These are phyloP conservation scores for Lyophyllum atratum DNA, from an alignment of 768 basidiomycete species.

Conservation along the genomic window DNA sequence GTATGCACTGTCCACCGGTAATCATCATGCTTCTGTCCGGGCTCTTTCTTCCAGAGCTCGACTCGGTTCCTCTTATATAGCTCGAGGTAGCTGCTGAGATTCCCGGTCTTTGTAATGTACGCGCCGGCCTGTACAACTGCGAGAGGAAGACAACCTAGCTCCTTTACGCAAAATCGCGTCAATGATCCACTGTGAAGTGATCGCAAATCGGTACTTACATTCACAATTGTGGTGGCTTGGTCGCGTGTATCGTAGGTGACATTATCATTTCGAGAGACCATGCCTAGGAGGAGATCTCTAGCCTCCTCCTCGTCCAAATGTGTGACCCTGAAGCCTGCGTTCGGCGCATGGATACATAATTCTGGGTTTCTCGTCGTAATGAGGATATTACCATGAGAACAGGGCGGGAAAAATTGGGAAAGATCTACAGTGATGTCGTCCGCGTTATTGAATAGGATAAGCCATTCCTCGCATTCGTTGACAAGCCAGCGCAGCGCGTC, in stretches of 20 bases:
- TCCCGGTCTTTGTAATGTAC: background rate
- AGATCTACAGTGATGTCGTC: background rate
- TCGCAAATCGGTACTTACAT: background rate
- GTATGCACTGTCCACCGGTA: background rate
- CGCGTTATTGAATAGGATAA: slow-evolving; percentile 4
- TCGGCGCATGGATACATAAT: background rate
- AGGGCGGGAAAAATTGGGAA: background rate
- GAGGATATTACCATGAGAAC: slow-evolving; percentile 8
- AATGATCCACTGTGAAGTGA: background rate
- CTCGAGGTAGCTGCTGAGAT: background rate
- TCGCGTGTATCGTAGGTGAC: too few species aligned
- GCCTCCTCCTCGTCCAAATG: background rate
- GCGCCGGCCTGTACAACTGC: slow-evolving; percentile 6
- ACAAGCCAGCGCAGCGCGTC: background rate
- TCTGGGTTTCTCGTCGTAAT: slow-evolving; percentile 2
- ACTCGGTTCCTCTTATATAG: background rate
- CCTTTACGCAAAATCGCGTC: background rate
- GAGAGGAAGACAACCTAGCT: background rate
- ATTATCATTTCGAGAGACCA: too few species aligned
- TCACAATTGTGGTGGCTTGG: too few species aligned
- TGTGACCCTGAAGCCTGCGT: background rate
- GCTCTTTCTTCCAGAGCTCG: background rate
- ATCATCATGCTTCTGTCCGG: background rate
- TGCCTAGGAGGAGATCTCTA: background rate
- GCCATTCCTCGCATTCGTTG: background rate